Conservation (phyloP, 352 stramenopile genomes). For the Hyaloperonospora arabidopsidis region DNA sequence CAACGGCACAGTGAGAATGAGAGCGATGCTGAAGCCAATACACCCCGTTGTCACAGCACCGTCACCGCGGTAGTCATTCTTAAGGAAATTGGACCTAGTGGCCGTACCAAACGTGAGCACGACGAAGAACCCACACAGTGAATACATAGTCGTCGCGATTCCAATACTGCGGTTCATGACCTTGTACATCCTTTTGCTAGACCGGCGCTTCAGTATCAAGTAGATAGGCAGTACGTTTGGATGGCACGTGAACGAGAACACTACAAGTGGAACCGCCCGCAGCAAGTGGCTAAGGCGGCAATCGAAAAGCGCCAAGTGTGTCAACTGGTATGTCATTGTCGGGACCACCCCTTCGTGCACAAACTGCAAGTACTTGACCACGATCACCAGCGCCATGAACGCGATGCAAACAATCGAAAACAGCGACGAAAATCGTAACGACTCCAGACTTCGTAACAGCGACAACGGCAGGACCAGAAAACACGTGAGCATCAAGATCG, state of each 20-base stretch:
- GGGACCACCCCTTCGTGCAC: slow-evolving; percentile 55
- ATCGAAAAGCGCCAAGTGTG: slow-evolving; percentile 69
- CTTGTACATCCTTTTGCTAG: slow-evolving; percentile 81
- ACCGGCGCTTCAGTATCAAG: slow-evolving; percentile 79
- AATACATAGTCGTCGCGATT: slow-evolving; percentile 66
- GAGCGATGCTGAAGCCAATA: slow-evolving; percentile 72
- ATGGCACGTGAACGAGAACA: slow-evolving; percentile 86
- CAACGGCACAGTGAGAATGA: slow-evolving; percentile 78
- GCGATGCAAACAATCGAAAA: slow-evolving; percentile 84
- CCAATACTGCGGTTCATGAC: slow-evolving; percentile 82
- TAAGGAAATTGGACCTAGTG: slow-evolving; percentile 80
- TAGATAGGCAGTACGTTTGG: slow-evolving; percentile 87
- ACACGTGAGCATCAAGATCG: slow-evolving; percentile 53
- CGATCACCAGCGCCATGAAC: slow-evolving; percentile 85
- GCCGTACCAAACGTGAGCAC: slow-evolving; percentile 79
- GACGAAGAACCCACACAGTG: slow-evolving; percentile 72
- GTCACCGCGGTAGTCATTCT: slow-evolving; percentile 81
- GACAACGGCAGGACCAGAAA: slow-evolving; percentile 76
- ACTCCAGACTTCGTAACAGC: slow-evolving; percentile 73
- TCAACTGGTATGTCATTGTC: slow-evolving; percentile 62
- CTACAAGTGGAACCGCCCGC: slow-evolving; percentile 69
- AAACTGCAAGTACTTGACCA: slow-evolving; percentile 88
- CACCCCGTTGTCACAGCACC: slow-evolving; percentile 55
- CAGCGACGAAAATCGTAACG: slow-evolving; percentile 79
- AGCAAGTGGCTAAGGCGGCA: slow-evolving; percentile 56